Evolutionary conservation across 805 yeast species (phyloP).

Genomic region (Ogataea ramenticola): DNA sequence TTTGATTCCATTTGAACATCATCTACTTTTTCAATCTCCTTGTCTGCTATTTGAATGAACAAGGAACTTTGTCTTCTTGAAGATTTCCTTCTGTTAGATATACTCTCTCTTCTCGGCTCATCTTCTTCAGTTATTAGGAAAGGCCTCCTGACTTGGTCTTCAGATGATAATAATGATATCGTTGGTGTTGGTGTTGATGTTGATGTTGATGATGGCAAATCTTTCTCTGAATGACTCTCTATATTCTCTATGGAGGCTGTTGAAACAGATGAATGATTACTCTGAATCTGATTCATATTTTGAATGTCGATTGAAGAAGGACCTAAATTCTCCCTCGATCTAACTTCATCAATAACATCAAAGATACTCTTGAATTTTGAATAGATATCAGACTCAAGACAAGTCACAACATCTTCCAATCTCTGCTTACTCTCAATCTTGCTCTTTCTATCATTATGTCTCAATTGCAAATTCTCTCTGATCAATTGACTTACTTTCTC

Average conservation of each 20-base stretch:
- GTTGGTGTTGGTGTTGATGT: too few relatives aligned
- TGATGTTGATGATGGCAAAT: too few relatives aligned
- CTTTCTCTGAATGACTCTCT: too few relatives aligned
- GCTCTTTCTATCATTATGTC: slow-evolving; percentile 14
- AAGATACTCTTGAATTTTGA: slow-evolving; percentile 38
- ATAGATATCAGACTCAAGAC: slow-evolving; percentile 34
- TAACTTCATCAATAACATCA: slow-evolving; percentile 32
- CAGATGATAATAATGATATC: not conserved
- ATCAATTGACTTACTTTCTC: slow-evolving; percentile 26
- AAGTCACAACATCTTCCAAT: slow-evolving; percentile 21
- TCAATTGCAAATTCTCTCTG: slow-evolving; percentile 20
- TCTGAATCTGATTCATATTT: too few relatives aligned
- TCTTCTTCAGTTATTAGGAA: not conserved
- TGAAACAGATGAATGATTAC: too few relatives aligned
- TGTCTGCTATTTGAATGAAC: slow-evolving; percentile 4
- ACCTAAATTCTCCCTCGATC: slow-evolving; percentile 33
- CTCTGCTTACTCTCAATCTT: slow-evolving; percentile 12
- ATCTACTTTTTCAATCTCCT: not conserved
- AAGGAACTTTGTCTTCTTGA: slow-evolving; percentile 4
- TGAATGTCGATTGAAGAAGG: slow-evolving; percentile 4
- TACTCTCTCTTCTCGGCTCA: not conserved
- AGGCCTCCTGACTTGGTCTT: not conserved
- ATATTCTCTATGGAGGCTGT: too few relatives aligned
- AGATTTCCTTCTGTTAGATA: not conserved
- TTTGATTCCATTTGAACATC: too few relatives aligned